Base-by-base conservation (phyloP, 2,329 filamentous ascomycete species). In the Ophiostoma quercus region DNA sequence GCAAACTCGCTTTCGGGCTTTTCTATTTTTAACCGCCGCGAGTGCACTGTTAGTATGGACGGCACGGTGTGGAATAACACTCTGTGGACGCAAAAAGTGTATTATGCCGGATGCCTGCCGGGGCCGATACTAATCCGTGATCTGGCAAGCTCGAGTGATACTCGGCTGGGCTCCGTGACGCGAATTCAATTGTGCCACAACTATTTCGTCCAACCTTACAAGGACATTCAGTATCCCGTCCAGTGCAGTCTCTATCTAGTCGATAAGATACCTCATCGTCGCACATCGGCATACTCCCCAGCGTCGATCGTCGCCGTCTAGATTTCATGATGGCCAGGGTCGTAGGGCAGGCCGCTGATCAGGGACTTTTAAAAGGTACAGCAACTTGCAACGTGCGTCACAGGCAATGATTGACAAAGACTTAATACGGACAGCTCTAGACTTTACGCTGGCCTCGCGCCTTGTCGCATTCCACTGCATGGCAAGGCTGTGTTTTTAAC, bases 401-500 rank as follows among this genome's bases (percentile, higher is more conserved):
- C 43, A 47, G 43, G 51, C 22, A 57, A 57, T 14, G 51, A 57
- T 57, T 25, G 22, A 12, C 51, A 25, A 11, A 16, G 7, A 57
- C 51, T 34, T 34, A 34, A 34, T 34, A 25, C 22, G 22, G n/a
- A 25, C n/a, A 3, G 51, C 22, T 57, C n/a, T 57, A 25, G 8
- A 57, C 8, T 14, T 11, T 25, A 11, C 22, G 9, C n/a, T 25
- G 8, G 51, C 51, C 22, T 25, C 3, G 51, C 11, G 8, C 22
- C 8, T 22, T 57, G 32, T 19, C 62, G 12, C 62, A 67, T 67
- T 67, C 65, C 65, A 43, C 34, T 8, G 14, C 22, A 47, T 32
- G 65, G 65, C 65, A 16, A 67, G 65, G 65, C 65, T 67, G 65
- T 8, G 60, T 3, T n/a, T 11, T 8, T 54, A 6, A 57, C 11